Evolutionary conservation across 2,329 filamentous ascomycete genomes (phyloP), one percentile per base, ranked within the genome.

Genomic region (Epichloe sylvatica): DNA sequence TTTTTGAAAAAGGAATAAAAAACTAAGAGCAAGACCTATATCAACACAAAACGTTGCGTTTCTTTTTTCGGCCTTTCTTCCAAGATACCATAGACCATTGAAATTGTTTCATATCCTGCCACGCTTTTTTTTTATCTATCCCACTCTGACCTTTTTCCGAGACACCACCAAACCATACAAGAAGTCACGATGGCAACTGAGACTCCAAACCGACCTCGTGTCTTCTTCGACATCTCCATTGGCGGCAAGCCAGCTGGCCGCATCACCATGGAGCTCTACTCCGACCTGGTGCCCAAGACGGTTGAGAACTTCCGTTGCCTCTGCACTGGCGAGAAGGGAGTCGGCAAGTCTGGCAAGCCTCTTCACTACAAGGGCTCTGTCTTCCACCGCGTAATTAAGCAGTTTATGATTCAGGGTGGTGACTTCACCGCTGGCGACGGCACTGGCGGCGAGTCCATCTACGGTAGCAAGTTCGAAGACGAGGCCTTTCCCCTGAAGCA

Each of bases 381-480:
- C 59, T 97, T 98, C 76, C 91, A 98, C 74, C 86, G 91, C 47
- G 86, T 98, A 56, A 98, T 98, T 73, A 96, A 96, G 76, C 80
- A 86, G 61, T 98, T 98, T 71, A 97, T 98, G 91, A 92, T 96
- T 62, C 66, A 69, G 72, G 90, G 92, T 63, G 91, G 92, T 69
- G 92, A 97, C 68, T 98, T 98, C 67, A 98, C 91, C 45, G 83
- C 80, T 49, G 88, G 88, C 65, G 91, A 97, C 65, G 92, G 91
- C 56, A 97, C 91, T 25, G 91, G 91, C 56, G 91, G 91, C 62
- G 92, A 97, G 73, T 92, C 86, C 55, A 97, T 98, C 68, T 98
- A 97, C 64, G 91, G 91, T 62, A 85, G 85, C 66, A 97, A 96
- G 72, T 98, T 98, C 61, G 86, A 87, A 60, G 91, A 98, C 61